These are phyloP conservation scores for Lyophyllum shimeji DNA, from an alignment of 768 basidiomycete genomes.

Conservation along the genomic window DNA sequence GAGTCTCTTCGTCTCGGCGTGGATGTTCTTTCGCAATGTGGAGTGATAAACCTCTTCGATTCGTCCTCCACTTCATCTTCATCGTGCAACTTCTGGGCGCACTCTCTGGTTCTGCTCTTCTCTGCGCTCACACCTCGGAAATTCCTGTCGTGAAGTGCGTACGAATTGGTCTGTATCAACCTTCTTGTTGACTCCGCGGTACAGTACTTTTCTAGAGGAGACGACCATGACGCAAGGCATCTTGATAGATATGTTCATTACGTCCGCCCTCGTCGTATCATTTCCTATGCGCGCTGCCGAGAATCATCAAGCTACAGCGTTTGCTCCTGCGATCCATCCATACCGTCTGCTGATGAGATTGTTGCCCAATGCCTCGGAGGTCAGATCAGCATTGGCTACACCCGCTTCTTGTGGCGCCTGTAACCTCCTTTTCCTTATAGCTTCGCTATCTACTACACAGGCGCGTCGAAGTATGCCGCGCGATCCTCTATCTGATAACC, in stretches of 20 bases:
- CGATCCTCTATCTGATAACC: constrained; percentile 43
- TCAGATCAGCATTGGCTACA: constrained; percentile 65
- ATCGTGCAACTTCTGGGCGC: constrained; percentile 63
- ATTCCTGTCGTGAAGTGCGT: constrained; percentile 53
- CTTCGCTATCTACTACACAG: constrained; percentile 61
- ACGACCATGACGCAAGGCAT: constrained; percentile 57
- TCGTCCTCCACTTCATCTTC: constrained; percentile 55
- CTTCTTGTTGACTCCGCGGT: constrained; percentile 7
- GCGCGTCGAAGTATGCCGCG: constrained; percentile 68
- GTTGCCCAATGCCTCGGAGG: not conserved
- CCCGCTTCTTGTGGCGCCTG: constrained; percentile 63
- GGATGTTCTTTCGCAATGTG: constrained; percentile 65
- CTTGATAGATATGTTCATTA: constrained; percentile 75
- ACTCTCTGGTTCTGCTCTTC: constrained; percentile 56
- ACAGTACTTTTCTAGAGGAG: constrained; percentile 47
- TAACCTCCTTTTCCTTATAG: constrained; percentile 36
- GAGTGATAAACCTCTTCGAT: constrained; percentile 55
- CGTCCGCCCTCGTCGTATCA: constrained; percentile 54
- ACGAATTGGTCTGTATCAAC: not conserved
- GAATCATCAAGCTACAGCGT: constrained; percentile 64
- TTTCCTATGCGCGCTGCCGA: constrained; percentile 77
- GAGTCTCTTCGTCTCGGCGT: constrained; percentile 60
- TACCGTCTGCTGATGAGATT: constrained; percentile 1
- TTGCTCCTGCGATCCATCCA: constrained; percentile 52
- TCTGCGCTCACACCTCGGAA: constrained; percentile 55